Base-by-base conservation (phyloP, 148 eudicot species). In the Nepenthes gracilis region DNA sequence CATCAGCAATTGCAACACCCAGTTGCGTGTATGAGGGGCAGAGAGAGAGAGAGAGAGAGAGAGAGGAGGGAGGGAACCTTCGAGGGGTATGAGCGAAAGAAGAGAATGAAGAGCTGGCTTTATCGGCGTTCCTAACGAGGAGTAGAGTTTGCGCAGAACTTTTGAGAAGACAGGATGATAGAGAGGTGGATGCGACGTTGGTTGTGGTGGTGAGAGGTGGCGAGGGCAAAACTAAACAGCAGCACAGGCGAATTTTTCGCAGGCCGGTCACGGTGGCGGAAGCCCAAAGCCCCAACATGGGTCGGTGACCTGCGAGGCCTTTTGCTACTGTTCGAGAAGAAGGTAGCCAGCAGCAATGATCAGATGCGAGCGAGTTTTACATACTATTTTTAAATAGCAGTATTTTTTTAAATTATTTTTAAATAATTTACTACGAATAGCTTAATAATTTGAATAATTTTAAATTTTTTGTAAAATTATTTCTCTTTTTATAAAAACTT, bases 51-150 rank as follows among this genome's bases (percentile, higher is more conserved):
- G 9, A 59, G 57, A 33, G 35, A 2, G 8, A 11, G 57, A 33
- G 35, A 4, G 33, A 5, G 57, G 57, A 11, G n/a, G 55, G 15
- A 52, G 5, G 23, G 23, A 53, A 76, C 88, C 82, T 76, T 43
- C 60, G 43, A 37, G 43, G 13, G 2, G 77, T 59, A 32, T 43
- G 66, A 60, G 76, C 65, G 2, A 57, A 57, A 33, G 74, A 32
- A 64, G 82, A 72, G 56, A 55, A 74, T 6, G 78, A 66, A 1
- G 75, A 63, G 65, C 34, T 58, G n/a, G 49, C 11, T 58, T 10
- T 47, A 40, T 6, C 35, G 66, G 2, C 47, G 61, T 13, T 34
- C 66, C 52, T 63, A 32, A 35, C 37, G 5, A 12, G 35, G 50
- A 36, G 3, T 15, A 43, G 15, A 33, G 5, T 15, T 12, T n/a